Evolutionary conservation across 805 yeast genomes (phyloP).

Genomic region (Lipomyces mesembrius): DNA sequence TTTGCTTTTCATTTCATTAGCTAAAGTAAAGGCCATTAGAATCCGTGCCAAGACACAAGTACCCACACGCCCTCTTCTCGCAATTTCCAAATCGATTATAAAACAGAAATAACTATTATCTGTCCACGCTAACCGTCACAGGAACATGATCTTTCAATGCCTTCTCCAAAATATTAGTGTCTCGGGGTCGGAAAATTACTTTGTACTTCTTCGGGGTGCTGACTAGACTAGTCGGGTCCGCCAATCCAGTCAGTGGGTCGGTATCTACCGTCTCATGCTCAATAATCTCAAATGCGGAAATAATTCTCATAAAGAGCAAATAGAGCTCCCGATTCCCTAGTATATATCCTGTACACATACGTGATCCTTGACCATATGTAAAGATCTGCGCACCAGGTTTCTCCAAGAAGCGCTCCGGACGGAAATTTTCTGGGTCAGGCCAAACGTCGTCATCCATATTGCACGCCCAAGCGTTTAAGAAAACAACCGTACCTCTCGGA

Average conservation of each 20-base stretch:
- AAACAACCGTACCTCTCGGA: slow-evolving; percentile 59
- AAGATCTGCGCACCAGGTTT: slow-evolving; percentile 39
- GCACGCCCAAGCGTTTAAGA: slow-evolving; percentile 72
- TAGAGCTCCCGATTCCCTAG: slow-evolving; percentile 71
- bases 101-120: too few relatives aligned
- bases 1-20: too few relatives aligned
- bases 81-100: not conserved
- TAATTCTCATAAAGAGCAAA: slow-evolving; percentile 56
- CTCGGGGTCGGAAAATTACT: slow-evolving; percentile 38
- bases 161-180: slow-evolving; percentile 25
- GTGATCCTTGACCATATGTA: slow-evolving; percentile 64
- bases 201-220: slow-evolving; percentile 39
- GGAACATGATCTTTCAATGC: slow-evolving; percentile 21
- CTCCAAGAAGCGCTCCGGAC: slow-evolving; percentile 44
- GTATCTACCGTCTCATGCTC: slow-evolving; percentile 33
- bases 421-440: slow-evolving; percentile 41
- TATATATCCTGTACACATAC: slow-evolving; percentile 73
- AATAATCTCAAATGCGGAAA: slow-evolving; percentile 57
- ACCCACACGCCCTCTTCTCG: not conserved
- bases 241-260: slow-evolving; percentile 38
- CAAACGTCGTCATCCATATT: slow-evolving; percentile 58
- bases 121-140: not conserved
- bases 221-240: slow-evolving; percentile 39
- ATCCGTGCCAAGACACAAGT: too few relatives aligned
- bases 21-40: too few relatives aligned